Base-by-base conservation (phyloP, 495 filamentous ascomycete species). In the Lophiotrema nucula region DNA sequence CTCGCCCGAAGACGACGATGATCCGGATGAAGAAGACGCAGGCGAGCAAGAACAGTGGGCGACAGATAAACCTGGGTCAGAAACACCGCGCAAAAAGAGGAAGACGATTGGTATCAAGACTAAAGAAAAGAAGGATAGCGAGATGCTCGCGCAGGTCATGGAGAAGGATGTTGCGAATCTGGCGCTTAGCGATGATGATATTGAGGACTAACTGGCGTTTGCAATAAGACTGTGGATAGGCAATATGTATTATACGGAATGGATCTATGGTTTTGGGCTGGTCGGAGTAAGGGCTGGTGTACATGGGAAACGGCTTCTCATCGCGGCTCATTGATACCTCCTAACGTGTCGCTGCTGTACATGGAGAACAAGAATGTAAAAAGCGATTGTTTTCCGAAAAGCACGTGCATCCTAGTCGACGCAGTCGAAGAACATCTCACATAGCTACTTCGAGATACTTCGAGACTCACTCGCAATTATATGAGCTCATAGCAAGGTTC, bases 141-240 rank as follows among this genome's bases (percentile, higher is more conserved):
- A 19, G 6, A 25, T 27, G 51, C 11, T 54, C 44, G 42, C 24
- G 44, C 48, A 49, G 43, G 52, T 51, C 24, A 60, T 71, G 3
- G 72, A 77, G 18, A 72, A 76, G 39, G 73, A 76, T 51, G 76
- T 81, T 41, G 81, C 85, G 70, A 85, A 83, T 47, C 69, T 95
- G 54, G 81, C 91, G 49, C 74, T 97, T 39, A 90, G 86, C 66
- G 92, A 97, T 69, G 93, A 98, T 77, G 93, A 98, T 78, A 97
- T 98, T 72, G 90, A 91, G 72, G 92, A 97, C 74, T 83, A 64
- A 72, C 4, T 5, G 18, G 26, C 22, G 33, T 6, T 10, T n/a
- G n/a, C n/a, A n/a, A n/a, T n/a, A n/a, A n/a, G n/a, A n/a, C 4
- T 6, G 27, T 33, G 15, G 15, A 35, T 8, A 35, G 31, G 47